Evolutionary conservation across 2,329 filamentous ascomycete species (phyloP).

Genomic region (Tolypocladium ovalisporum): DNA sequence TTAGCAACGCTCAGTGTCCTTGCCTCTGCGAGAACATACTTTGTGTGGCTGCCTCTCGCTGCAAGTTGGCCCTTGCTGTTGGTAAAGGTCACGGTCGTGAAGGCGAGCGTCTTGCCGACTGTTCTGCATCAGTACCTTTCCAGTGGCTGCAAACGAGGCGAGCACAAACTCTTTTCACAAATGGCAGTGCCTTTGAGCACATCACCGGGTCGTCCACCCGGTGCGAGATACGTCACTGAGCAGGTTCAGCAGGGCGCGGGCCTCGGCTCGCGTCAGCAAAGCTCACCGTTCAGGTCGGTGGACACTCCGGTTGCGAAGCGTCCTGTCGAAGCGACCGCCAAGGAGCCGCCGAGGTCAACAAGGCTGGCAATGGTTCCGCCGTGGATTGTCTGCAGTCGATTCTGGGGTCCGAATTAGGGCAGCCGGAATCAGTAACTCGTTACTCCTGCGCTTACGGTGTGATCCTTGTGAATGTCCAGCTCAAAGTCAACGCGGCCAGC

Average conservation of each 20-base stretch:
- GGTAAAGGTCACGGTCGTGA: constrained; percentile 47
- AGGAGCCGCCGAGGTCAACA: constrained; percentile 54
- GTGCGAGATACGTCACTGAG: constrained; percentile 51
- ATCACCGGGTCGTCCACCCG: constrained; percentile 47
- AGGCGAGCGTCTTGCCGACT: constrained; percentile 57
- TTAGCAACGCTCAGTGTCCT: constrained; percentile 2
- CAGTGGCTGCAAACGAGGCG: not conserved
- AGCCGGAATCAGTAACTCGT: not conserved
- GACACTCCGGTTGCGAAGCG: constrained; percentile 53
- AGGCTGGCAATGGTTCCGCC: constrained; percentile 71
- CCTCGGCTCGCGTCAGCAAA: fast-evolving
- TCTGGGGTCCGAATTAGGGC: constrained; percentile 31
- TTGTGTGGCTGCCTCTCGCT: constrained; percentile 55
- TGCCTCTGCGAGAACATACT: constrained; percentile 31
- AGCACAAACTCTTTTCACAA: constrained; percentile 48
- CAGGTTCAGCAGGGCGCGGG: constrained; percentile 1
- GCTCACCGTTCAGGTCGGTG: constrained; percentile 50
- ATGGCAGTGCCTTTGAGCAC: constrained; percentile 43
- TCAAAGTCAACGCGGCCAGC: constrained; percentile 66
- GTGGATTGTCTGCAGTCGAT: constrained; percentile 65
- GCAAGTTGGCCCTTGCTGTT: constrained; percentile 49
- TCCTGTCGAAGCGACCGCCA: constrained; percentile 54
- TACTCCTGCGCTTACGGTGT: constrained; percentile 44
- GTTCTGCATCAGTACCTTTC: constrained; percentile 3
- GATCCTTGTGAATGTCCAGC: constrained; percentile 61